Evolutionary conservation across 1,284 basidiomycete genomes (phyloP), one percentile per base, ranked within the genome.

Genomic region (Cryptococcus sp.): DNA sequence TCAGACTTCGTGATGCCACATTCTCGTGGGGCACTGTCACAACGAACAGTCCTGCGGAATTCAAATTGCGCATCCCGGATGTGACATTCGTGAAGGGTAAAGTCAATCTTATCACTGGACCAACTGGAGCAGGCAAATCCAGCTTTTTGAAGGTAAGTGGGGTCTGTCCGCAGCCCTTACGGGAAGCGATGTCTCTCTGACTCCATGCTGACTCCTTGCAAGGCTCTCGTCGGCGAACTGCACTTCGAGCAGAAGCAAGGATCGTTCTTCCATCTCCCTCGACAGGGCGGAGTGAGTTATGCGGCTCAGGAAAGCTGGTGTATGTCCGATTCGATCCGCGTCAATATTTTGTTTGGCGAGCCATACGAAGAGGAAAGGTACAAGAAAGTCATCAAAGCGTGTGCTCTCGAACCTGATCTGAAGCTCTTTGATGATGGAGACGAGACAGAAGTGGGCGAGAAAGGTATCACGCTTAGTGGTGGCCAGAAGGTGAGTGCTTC

Each of bases 271-370:
- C 84, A 83, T 58, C 80, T 89, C 7, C 87, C 88, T n/a, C 81
- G 87, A 8, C 74, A 78, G 1, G 82, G 83, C 13, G 87, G 88
- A 6, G 83, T 90, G 5, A 85, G 86, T 0, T 89, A 88, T 74
- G 86, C 87, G 5, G 85, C 87, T 0, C 88, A 91, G 70, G 87
- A 89, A 66, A 85, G 86, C 1, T 91, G 88, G 88, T 85, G 72
- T 48, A 60, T 76, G 63, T 73, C 73, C 5, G 69, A 81, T 39
- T 80, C 81, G 4, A 80, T 84, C 61, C 81, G 78, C 77, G 80
- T 83, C 11, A 86, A 86, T 68, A 84, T 86, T 50, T 56, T 85
- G 6, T 84, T 85, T 64, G 82, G 83, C 10, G 72, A 79, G 1
- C 72, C 80, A 1, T 84, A 77, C 61, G 81, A 85, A 53, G 81